Percentiles rank a stretch among this genome's conserved stretches.
phyloP scores from a whole-genome alignment of 2,329 filamentous ascomycete species.

The Colletotrichum scovillei region DNA sequence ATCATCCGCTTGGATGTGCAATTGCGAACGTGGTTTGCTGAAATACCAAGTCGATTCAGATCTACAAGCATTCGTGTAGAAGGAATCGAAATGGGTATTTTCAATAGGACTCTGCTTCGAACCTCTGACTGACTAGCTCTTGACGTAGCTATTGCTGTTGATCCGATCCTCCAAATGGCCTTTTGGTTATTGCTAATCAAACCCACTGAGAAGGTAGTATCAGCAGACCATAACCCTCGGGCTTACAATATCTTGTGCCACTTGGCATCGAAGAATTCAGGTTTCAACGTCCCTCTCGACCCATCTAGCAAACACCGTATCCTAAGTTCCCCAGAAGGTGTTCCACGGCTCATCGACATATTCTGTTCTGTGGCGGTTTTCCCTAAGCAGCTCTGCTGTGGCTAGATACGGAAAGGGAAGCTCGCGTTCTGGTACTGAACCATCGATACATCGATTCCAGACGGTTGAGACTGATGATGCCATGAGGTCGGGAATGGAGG shows the following conservation, averaged over 20 bases:
- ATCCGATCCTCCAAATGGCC: not conserved
- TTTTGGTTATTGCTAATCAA: not conserved
- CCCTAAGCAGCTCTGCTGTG: not conserved
- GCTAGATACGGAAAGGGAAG: no score
- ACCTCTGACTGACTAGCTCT: not conserved
- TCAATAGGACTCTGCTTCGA: not conserved
- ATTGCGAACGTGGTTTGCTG: not conserved
- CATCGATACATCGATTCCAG: not conserved
- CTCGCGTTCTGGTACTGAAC: not conserved
- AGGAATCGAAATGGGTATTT: not conserved
- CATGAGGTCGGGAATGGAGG: conserved; percentile 7
- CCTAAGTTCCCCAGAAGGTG: not conserved
- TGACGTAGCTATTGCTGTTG: not conserved
- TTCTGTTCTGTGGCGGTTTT: not conserved
- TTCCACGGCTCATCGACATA: not conserved
- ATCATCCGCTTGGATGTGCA: not conserved
- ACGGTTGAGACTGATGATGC: not conserved
- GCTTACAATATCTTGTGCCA: not conserved
- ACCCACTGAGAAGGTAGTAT: not conserved
- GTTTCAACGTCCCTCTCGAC: not conserved
- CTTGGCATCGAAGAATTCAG: not conserved
- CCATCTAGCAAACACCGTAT: not conserved
- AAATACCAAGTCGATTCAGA: not conserved
- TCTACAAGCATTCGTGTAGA: not conserved
- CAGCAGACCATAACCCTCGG: not conserved